Conservation (phyloP, 2,329 filamentous ascomycete species). For the Chaetomiaceae sp. region DNA sequence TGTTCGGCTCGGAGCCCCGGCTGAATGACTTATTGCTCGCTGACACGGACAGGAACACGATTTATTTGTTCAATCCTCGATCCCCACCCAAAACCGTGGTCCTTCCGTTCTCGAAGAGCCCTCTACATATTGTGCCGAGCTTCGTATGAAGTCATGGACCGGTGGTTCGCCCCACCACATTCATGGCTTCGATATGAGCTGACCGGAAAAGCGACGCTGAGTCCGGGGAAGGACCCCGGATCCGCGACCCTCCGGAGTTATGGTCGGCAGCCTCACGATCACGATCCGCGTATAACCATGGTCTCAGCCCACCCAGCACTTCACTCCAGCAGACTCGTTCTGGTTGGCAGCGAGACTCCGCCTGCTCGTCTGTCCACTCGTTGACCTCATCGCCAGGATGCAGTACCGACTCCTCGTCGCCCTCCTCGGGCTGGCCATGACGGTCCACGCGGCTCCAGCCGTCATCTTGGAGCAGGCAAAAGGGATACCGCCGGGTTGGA, state of each 20-base stretch:
- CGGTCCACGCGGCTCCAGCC: conserved; percentile 12
- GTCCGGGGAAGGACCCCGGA: not conserved
- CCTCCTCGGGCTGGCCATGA: conserved; percentile 13
- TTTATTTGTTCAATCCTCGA: not conserved
- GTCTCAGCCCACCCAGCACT: not conserved
- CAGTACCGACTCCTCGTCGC: conserved; percentile 2
- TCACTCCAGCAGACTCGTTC: not conserved
- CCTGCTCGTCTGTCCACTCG: not conserved
- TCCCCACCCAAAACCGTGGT: not conserved
- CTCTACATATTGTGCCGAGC: conserved; percentile 5
- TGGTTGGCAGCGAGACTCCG: not conserved
- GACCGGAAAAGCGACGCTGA: not conserved
- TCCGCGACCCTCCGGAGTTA: not conserved
- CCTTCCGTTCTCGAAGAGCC: not conserved
- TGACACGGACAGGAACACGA: not conserved
- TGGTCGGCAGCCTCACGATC: not conserved
- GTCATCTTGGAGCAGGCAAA: conserved; percentile 24
- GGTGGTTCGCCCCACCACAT: not conserved
- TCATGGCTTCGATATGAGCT: not conserved
- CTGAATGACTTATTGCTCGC: conserved; percentile 16
- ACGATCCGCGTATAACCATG: not conserved
- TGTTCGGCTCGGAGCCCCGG: conserved; percentile 8
- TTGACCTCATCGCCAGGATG: conserved; percentile 13
- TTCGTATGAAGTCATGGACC: not conserved
- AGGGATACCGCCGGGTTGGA: conserved; percentile 29